phyloP scores from a whole-genome alignment of 2,329 filamentous ascomycete genomes.

The Geoglossum cookeanum region DNA sequence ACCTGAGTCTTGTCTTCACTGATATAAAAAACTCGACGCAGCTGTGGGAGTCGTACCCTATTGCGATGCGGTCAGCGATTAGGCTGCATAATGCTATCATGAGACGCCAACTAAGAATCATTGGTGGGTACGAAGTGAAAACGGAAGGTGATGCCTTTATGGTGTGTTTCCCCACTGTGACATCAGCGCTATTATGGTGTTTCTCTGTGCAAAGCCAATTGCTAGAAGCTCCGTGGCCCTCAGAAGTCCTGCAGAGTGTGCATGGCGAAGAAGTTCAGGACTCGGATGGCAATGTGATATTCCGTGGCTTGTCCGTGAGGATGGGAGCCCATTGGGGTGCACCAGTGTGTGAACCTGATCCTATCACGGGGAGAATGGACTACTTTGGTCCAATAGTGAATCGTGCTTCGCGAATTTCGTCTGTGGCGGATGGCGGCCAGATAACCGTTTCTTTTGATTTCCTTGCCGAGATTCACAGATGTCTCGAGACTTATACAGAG shows the following conservation, averaged over 20 bases:
- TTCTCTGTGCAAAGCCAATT: conserved; percentile 84
- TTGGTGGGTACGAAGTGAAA: conserved; percentile 97
- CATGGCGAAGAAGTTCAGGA: conserved; percentile 70
- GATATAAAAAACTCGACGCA: conserved; percentile 98
- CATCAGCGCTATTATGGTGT: conserved; percentile 84
- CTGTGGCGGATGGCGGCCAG: conserved; percentile 87
- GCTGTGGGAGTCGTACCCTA: conserved; percentile 87
- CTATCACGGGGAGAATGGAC: conserved; percentile 94
- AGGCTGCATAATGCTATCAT: conserved; percentile 96
- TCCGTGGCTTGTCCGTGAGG: conserved; percentile 80
- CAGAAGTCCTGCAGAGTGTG: conserved; percentile 73
- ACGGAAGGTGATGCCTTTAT: conserved; percentile 99
- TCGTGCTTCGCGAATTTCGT: conserved; percentile 81
- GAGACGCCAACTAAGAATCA: conserved; percentile 77
- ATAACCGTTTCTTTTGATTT: conserved; percentile 96
- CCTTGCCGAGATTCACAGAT: conserved; percentile 85
- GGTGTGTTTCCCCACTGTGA: conserved; percentile 94
- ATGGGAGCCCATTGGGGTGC: conserved; percentile 97
- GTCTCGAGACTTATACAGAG: conserved; percentile 76
- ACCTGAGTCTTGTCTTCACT: conserved; percentile 88
- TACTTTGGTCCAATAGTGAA: conserved; percentile 99
- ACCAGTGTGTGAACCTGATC: conserved; percentile 87
- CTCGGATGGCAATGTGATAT: conserved; percentile 73
- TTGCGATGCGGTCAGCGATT: conserved; percentile 91
- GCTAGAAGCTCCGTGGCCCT: conserved; percentile 79